A percentile compares a stretch with the other conserved stretches of the same genome.
phyloP scores from a whole-genome alignment of 2,329 filamentous ascomycete species.

The Epichloe baconii region DNA sequence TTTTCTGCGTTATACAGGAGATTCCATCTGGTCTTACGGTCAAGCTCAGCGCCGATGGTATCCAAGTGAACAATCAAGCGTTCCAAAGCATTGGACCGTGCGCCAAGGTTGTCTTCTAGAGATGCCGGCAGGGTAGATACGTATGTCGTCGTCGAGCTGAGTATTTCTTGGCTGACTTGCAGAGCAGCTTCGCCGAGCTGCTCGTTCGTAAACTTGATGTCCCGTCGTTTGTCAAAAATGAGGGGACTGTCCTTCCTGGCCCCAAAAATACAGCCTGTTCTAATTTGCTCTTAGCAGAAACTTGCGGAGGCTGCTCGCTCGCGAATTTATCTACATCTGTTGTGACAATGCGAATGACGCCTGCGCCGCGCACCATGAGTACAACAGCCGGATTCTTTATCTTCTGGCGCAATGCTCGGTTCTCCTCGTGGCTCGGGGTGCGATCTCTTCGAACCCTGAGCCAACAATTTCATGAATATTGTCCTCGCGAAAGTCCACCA shows the following conservation, averaged over 20 bases:
- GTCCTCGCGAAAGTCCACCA: conserved; percentile 62
- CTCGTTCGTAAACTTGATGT: conserved; percentile 50
- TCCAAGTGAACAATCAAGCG: conserved; percentile 62
- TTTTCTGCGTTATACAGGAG: conserved; percentile 87
- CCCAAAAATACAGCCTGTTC: conserved; percentile 94
- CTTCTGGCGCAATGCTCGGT: conserved; percentile 37
- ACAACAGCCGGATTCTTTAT: conserved; percentile 50
- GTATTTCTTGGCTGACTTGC: conserved; percentile 65
- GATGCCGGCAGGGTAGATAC: conserved; percentile 62
- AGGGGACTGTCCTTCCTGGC: conserved; percentile 72
- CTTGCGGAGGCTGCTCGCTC: conserved; percentile 41
- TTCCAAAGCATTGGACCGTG: conserved; percentile 59
- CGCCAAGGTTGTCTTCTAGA: conserved; percentile 66
- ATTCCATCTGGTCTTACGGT: conserved; percentile 59
- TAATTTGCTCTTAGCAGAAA: conserved; percentile 78
- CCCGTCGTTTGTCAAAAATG: conserved; percentile 60
- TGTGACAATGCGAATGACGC: conserved; percentile 45
- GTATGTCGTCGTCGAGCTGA: conserved; percentile 63
- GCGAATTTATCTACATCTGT: conserved; percentile 47
- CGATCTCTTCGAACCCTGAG: conserved; percentile 49
- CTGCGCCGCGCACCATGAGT: conserved; percentile 49
- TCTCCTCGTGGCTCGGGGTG: conserved; percentile 29
- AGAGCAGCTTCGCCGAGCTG: conserved; percentile 69
- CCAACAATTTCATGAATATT: conserved; percentile 50
- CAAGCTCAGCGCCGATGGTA: conserved; percentile 51